These are phyloP conservation scores for Neurospora sublineolata DNA, from an alignment of 495 filamentous ascomycete species.

Conservation along the genomic window DNA sequence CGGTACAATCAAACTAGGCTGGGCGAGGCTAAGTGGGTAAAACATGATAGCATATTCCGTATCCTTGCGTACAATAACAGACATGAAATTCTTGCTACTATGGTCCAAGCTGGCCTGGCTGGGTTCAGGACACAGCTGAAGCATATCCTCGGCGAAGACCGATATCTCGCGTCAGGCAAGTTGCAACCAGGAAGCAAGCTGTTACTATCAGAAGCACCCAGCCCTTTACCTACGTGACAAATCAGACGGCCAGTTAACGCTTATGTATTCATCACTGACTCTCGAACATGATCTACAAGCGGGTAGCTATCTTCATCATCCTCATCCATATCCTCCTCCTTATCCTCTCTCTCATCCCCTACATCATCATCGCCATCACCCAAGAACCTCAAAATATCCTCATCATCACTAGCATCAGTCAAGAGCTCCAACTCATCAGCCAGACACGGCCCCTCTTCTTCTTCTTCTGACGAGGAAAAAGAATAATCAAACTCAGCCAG, in stretches of 20 bases:
- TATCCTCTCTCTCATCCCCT: not conserved
- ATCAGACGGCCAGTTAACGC: not conserved
- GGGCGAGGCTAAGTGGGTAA: not conserved
- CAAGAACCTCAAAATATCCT: not conserved
- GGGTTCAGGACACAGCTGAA: not conserved
- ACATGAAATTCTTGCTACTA: not conserved
- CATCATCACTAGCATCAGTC: not conserved
- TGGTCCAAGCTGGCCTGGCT: not conserved
- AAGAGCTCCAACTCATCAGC: not conserved
- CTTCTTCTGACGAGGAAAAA: conserved; percentile 18
- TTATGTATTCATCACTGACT: not conserved
- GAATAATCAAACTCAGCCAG: not conserved
- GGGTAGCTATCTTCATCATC: not conserved
- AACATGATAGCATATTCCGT: not conserved
- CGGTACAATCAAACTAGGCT: not conserved
- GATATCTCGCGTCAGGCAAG: not conserved
- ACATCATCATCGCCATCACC: not conserved
- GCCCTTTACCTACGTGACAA: not conserved
- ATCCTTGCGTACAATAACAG: not conserved
- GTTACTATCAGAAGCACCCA: not conserved
- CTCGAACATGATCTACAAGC: not conserved
- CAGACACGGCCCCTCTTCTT: conserved; percentile 46
- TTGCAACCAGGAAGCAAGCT: not conserved
- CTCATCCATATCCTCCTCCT: not conserved
- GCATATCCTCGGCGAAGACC: not conserved